phyloP scores from a whole-genome alignment of 768 basidiomycete species.

The Serendipita sp. region DNA sequence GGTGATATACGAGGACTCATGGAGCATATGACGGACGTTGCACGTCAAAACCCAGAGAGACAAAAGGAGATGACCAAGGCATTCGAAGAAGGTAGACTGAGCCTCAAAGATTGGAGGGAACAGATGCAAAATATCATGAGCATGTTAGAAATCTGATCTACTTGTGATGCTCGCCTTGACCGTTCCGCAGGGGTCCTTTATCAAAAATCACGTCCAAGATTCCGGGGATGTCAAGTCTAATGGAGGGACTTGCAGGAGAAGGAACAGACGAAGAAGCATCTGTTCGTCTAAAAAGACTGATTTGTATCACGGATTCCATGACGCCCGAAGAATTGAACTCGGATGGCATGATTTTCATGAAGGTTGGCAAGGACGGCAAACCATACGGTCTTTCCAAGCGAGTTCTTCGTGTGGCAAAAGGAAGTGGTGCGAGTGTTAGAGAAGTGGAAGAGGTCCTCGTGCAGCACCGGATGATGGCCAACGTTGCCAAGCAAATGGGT shows the following conservation, averaged over 20 bases:
- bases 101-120: conserved; percentile 93
- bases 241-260: conserved; percentile 37
- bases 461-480: conserved; percentile 97
- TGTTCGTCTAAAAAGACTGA: conserved; percentile 86
- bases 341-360: conserved; percentile 84
- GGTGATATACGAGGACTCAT: conserved; percentile 95
- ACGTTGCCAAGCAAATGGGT: conserved; percentile 95
- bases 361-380: conserved; percentile 64
- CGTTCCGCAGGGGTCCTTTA: conserved; percentile 70
- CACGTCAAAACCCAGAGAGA: conserved; percentile 84
- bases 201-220: conserved; percentile 99
- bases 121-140: conserved; percentile 97
- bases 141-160: conserved; percentile 41
- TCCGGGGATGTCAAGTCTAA: conserved; percentile 81
- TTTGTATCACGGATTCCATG: conserved; percentile 98
- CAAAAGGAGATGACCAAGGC: conserved; percentile 98
- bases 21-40: conserved; percentile 97
- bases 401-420: conserved; percentile 76
- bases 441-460: conserved; percentile 97
- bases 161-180: conserved; percentile 7
- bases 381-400: conserved; percentile 79
- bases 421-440: conserved; percentile 84
- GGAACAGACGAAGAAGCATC: conserved; percentile 90
- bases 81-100: conserved; percentile 90
- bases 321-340: conserved; percentile 84